Evolutionary conservation across 2,329 filamentous ascomycete species (phyloP).

Genomic region (Nectriaceae sp.): DNA sequence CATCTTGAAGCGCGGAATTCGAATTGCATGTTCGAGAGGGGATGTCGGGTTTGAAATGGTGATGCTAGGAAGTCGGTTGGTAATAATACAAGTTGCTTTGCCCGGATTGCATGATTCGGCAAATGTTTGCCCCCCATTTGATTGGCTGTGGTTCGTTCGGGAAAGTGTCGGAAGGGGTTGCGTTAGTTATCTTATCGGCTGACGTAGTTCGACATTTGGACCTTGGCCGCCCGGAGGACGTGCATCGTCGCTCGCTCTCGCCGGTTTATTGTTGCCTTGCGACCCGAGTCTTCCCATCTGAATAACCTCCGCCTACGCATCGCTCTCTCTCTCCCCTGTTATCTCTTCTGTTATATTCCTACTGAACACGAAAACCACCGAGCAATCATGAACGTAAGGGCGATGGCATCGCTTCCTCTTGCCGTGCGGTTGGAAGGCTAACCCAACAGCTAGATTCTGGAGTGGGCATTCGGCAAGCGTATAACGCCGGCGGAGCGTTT

Average conservation of each 20-base stretch:
- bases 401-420: constrained; percentile 11
- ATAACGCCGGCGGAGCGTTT: constrained; percentile 94
- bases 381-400: constrained; percentile 30
- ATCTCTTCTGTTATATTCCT: constrained; percentile 8
- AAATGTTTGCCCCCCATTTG: constrained; percentile 32
- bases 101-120: constrained; percentile 35
- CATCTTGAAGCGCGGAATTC: constrained; percentile 45
- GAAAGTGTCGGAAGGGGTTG: constrained; percentile 25
- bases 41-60: constrained; percentile 21
- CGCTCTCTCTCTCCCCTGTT: constrained; percentile 2
- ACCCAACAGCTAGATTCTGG: constrained; percentile 70
- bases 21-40: constrained; percentile 37
- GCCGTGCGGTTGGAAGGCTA: constrained; percentile 19
- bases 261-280: constrained; percentile 23
- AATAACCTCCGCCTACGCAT: constrained; percentile 2
- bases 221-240: background rate
- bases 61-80: constrained; percentile 8
- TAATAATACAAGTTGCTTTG: constrained; percentile 6
- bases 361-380: constrained; percentile 17
- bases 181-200: constrained; percentile 29
- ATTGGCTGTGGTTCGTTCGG: constrained; percentile 31
- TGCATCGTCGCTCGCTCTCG: constrained; percentile 12
- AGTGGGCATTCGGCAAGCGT: constrained; percentile 99
- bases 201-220: background rate
- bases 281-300: constrained; percentile 5